Percentiles rank a stretch among this genome's conserved stretches.
Evolutionary conservation across 2,329 filamentous ascomycete genomes (phyloP).

Genomic region (Ilyonectria destructans): DNA sequence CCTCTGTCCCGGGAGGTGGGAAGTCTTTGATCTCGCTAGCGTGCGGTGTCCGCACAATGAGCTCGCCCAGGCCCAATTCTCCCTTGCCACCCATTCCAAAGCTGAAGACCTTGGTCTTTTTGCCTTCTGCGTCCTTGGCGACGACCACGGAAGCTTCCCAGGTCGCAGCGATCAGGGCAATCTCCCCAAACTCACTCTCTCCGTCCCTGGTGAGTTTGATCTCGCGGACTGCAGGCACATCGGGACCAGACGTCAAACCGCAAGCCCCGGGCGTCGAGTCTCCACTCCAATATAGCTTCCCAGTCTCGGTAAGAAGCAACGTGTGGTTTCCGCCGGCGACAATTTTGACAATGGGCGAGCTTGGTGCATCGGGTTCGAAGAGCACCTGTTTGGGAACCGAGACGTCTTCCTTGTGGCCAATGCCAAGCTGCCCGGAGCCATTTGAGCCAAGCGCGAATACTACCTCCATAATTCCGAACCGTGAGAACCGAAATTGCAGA

Average conservation of each 20-base stretch:
- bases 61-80: slow-evolving; percentile 77
- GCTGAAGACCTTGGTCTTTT: slow-evolving; percentile 69
- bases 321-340: slow-evolving; percentile 90
- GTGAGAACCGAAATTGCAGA: slow-evolving; percentile 25
- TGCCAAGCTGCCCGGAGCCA: slow-evolving; percentile 81
- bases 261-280: slow-evolving; percentile 71
- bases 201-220: slow-evolving; percentile 54
- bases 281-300: slow-evolving; percentile 77
- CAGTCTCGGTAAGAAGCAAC: slow-evolving; percentile 75
- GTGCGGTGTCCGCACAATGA: slow-evolving; percentile 65
- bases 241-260: slow-evolving; percentile 57
- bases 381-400: slow-evolving; percentile 75
- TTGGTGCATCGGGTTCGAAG: slow-evolving; percentile 64
- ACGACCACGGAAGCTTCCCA: slow-evolving; percentile 84
- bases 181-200: slow-evolving; percentile 48
- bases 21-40: slow-evolving; percentile 73
- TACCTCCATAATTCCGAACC: slow-evolving; percentile 57
- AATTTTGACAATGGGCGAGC: slow-evolving; percentile 57
- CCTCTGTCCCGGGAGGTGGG: slow-evolving; percentile 70
- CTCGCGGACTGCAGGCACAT: slow-evolving; percentile 58
- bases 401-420: slow-evolving; percentile 81
- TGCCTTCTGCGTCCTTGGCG: slow-evolving; percentile 60
- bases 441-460: slow-evolving; percentile 84
- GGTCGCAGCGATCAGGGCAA: slow-evolving; percentile 75
- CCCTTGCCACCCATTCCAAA: slow-evolving; percentile 80